Evolutionary conservation across 805 yeast genomes (phyloP), one percentile per base, ranked within the genome.

Genomic region (Candida pseudoglaebosa): DNA sequence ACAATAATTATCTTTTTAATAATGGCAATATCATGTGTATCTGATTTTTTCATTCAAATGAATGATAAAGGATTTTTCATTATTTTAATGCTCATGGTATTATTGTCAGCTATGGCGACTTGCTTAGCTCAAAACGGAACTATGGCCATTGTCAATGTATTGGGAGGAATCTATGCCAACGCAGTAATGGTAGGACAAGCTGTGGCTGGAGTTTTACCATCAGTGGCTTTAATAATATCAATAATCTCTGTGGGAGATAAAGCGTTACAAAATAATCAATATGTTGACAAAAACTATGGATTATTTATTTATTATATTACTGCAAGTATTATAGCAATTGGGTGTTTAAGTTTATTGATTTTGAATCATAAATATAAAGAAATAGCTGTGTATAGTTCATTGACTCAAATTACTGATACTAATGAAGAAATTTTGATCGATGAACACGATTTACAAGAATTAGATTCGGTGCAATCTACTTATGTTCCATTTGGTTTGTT

Each of bases 121-220:
- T 82, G 95, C 24, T 63, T 82, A 46, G 82, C 93, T 2, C 99
- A 91, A 53, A 91, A 87, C 52, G 97, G 97, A 9, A 73, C 85
- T 6, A 79, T 90, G 80, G 95, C 98, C 4, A 71, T 87, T 29
- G 93, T 83, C 2, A 85, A 86, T 50, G 78, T 83, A 1, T 69
- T 79, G 54, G 90, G 93, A 3, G 72, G 87, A 1, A 73, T 79
- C 10, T 85, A 77, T 55, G 90, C 95, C 8, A 96, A 93, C 53
- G 95, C 85, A 0, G 84, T 84, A 2, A 86, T 93, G 84, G 90
- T 90, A 3, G 99, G 99, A 1, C 96, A 91, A 59, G 96, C 95
- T 0, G 66, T 91, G 13, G 88, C 97, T 0, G 99, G 99, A 2
- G 95, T 93, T 0, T 64, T 91, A 24, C 98, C 99, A 2, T 80